Evolutionary conservation across 1,284 basidiomycete genomes (phyloP), one percentile per base, ranked within the genome.

Genomic region (Rhodotorula sp.): DNA sequence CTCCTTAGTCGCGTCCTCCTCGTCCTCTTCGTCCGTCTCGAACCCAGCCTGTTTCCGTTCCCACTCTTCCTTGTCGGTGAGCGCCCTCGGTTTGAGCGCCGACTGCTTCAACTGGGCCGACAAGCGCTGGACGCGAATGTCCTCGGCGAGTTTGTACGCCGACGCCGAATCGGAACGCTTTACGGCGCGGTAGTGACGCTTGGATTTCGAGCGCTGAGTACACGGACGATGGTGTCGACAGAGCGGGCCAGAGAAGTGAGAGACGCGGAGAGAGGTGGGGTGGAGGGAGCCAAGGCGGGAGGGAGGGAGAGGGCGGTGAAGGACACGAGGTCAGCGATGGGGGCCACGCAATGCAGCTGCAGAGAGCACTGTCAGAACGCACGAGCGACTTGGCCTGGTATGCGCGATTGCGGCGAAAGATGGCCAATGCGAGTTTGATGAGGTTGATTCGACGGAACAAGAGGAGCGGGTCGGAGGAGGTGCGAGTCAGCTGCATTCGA

Each of bases 121-220:
- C 59, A 97, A 84, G 62, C 93, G 86, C 72, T 90, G 83, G 26
- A 95, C 84, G 52, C 95, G 88, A 38, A 91, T 91, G 19, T 94
- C 92, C 75, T 93, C 89, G 3, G 87, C 85, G 2, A 88, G 91
- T 66, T 92, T 91, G 72, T 67, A 76, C 54, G 68, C 72, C 2
- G 74, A 76, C 14, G 54, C 54, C 54, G 76, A 88, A 66, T 87
- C 85, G 79, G 88, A 85, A 71, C 95, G 89, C 83, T 97, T 97
- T 79, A 90, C 89, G 21, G 89, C 85, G 73, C 95, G 88, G 79
- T 89, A 91, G 48, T 88, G 84, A 64, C 93, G 89, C 83, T 97
- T 97, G 73, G 87, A 85, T 45, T 63, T 63, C 10, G 43, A 48
- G 28, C 84, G 43, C 26, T 56, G 54, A 16, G 26, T 15, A 55